These are phyloP conservation scores for Porogramme epimiltina DNA, from an alignment of 1,284 basidiomycete species.

Conservation along the genomic window DNA sequence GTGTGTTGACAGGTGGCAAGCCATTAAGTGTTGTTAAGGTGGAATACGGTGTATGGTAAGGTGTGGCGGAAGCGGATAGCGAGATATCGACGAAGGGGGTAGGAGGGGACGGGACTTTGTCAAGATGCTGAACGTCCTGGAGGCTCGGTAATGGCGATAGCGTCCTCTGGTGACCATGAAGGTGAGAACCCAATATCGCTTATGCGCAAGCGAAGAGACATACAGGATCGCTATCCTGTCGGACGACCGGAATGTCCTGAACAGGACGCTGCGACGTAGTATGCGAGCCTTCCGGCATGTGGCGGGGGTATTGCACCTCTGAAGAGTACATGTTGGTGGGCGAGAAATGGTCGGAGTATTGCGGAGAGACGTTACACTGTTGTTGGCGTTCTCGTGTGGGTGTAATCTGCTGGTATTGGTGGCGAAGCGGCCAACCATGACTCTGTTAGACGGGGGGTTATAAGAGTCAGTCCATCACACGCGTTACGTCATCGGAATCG, in stretches of 20 bases:
- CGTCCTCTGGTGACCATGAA: background rate
- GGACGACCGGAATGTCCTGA: slow-evolving; percentile 1
- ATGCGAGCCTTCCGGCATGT: too few relatives aligned
- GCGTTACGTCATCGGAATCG: background rate
- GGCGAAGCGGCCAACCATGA: background rate
- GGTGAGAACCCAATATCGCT: too few relatives aligned
- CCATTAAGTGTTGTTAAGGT: background rate
- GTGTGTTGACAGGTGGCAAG: background rate
- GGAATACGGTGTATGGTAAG: slow-evolving; percentile 2
- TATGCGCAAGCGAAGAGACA: background rate
- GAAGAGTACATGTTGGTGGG: background rate
- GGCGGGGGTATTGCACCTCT: background rate
- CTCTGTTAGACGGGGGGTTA: background rate
- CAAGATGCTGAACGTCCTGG: slow-evolving; percentile 3
- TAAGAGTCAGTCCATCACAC: background rate
- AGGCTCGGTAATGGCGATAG: slow-evolving; percentile 10
- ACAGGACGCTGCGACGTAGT: background rate
- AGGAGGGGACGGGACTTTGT: slow-evolving; percentile 1
- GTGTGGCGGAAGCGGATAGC: background rate
- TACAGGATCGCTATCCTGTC: background rate
- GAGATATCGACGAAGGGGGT: slow-evolving; percentile 1
- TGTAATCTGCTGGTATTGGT: background rate
- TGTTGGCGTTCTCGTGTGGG: background rate
- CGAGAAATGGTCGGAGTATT: background rate
- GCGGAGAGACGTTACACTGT: background rate